Conservation (phyloP, 2,329 filamentous ascomycete species). For the Xylariales sp. region DNA sequence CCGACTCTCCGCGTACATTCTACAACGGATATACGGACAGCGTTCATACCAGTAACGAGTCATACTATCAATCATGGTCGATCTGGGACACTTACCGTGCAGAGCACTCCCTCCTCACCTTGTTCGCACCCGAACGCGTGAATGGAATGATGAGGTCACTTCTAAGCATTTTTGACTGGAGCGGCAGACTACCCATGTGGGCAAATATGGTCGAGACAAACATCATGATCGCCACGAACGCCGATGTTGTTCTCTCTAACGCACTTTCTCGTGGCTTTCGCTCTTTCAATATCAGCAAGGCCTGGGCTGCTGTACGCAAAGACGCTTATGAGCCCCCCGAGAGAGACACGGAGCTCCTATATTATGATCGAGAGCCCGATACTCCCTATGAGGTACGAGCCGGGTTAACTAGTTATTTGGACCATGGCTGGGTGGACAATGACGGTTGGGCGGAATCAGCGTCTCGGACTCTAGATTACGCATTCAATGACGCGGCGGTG, state of each 20-base stretch:
- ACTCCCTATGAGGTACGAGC: slow-evolving; percentile 60
- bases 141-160: slow-evolving; percentile 61
- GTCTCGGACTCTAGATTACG: slow-evolving; percentile 60
- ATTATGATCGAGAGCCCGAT: slow-evolving; percentile 59
- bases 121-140: slow-evolving; percentile 60
- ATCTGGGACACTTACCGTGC: slow-evolving; percentile 63
- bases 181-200: slow-evolving; percentile 60
- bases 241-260: slow-evolving; percentile 61
- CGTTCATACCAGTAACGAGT: slow-evolving; percentile 55
- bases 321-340: slow-evolving; percentile 59
- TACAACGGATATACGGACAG: slow-evolving; percentile 62
- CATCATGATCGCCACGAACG: slow-evolving; percentile 63
- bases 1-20: slow-evolving; percentile 48
- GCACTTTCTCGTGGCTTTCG: slow-evolving; percentile 57
- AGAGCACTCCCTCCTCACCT: slow-evolving; percentile 58
- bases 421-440: slow-evolving; percentile 59
- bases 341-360: slow-evolving; percentile 57
- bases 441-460: slow-evolving; percentile 60
- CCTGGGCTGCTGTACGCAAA: slow-evolving; percentile 58
- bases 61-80: slow-evolving; percentile 63
- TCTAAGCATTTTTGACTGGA: slow-evolving; percentile 59
- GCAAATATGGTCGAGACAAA: slow-evolving; percentile 62
- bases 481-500: slow-evolving; percentile 58
- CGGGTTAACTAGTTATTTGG: slow-evolving; percentile 58
- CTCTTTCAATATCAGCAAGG: slow-evolving; percentile 56